Conservation (phyloP, 768 basidiomycete genomes). For the Hygrophorus russula region DNA sequence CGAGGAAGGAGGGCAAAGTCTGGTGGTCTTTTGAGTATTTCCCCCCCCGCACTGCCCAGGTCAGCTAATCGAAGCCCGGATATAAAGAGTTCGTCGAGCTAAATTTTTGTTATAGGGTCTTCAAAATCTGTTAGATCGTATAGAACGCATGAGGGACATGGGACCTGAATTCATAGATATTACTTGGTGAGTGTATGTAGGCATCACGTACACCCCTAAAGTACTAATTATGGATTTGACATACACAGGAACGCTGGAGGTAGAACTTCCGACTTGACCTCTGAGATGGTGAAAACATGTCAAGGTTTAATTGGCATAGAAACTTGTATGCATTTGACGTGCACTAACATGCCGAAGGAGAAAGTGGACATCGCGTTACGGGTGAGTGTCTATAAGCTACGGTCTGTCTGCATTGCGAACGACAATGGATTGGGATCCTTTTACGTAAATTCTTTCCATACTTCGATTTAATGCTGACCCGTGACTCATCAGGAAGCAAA, state of each 20-base stretch:
- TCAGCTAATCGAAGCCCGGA: slow-evolving; percentile 18
- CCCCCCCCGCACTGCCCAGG: slow-evolving; percentile 91
- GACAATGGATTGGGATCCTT: too few relatives aligned
- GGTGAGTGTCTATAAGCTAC: slow-evolving; percentile 34
- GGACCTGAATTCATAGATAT: slow-evolving; percentile 99
- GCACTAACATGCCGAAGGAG: slow-evolving; percentile 96
- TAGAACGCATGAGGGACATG: slow-evolving; percentile 91
- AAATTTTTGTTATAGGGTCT: slow-evolving; percentile 43
- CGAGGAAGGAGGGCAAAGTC: slow-evolving; percentile 71
- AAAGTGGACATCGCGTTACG: slow-evolving; percentile 87
- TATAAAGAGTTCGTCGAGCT: background rate
- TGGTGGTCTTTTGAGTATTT: slow-evolving; percentile 99
- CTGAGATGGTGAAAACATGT: slow-evolving; percentile 90
- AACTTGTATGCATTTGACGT: slow-evolving; percentile 98
- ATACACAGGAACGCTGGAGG: slow-evolving; percentile 85
- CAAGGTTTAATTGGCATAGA: slow-evolving; percentile 89
- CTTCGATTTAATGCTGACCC: too few relatives aligned
- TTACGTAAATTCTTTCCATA: too few relatives aligned
- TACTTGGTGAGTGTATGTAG: slow-evolving; percentile 54
- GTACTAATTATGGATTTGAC: slow-evolving; percentile 1
- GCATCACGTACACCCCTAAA: background rate
- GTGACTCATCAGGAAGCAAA: slow-evolving; percentile 70
- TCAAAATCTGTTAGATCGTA: slow-evolving; percentile 95
- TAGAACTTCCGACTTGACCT: slow-evolving; percentile 86
- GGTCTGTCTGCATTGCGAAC: too few relatives aligned